Percentiles rank a stretch among this genome's conserved stretches.
Evolutionary conservation across 2,329 filamentous ascomycete species (phyloP).

Genomic region (Penicillium psychrosexuale): DNA sequence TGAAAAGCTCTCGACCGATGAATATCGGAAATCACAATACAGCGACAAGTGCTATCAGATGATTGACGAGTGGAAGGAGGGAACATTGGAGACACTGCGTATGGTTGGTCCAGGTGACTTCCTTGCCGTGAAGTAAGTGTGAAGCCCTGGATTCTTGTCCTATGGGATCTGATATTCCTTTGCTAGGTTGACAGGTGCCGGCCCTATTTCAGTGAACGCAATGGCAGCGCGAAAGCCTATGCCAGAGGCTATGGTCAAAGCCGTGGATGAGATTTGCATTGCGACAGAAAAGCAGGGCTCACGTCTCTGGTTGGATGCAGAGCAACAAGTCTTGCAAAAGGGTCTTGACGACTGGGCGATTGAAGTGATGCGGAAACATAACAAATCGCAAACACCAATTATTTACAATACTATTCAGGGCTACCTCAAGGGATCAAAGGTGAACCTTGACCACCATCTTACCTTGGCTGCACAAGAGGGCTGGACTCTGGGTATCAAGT

Average conservation of each 20-base stretch:
- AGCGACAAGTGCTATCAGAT: slow-evolving; percentile 18
- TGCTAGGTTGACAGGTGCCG: slow-evolving; percentile 20
- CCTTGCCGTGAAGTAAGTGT: slow-evolving; percentile 21
- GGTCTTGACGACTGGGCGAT: slow-evolving; percentile 48
- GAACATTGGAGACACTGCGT: slow-evolving; percentile 20
- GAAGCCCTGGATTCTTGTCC: too few species aligned
- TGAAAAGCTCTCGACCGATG: slow-evolving; percentile 17
- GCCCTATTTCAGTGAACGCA: slow-evolving; percentile 18
- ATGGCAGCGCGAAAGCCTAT: slow-evolving; percentile 17
- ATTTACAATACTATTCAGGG: slow-evolving; percentile 48
- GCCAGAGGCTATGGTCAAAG: slow-evolving; percentile 20
- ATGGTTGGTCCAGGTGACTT: slow-evolving; percentile 23
- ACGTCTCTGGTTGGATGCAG: slow-evolving; percentile 48
- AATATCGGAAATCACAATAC: slow-evolving; percentile 9
- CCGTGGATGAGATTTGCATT: slow-evolving; percentile 40
- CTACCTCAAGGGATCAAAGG: slow-evolving; percentile 45
- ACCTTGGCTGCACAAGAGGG: slow-evolving; percentile 37
- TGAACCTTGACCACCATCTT: slow-evolving; percentile 41
- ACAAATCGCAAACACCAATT: slow-evolving; percentile 28
- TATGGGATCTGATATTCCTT: background rate
- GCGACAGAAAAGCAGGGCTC: slow-evolving; percentile 34
- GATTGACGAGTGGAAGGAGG: slow-evolving; percentile 22
- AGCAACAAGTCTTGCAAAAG: slow-evolving; percentile 46
- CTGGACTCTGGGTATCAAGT: slow-evolving; percentile 44
- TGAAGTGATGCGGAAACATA: slow-evolving; percentile 47